Evolutionary conservation across 495 filamentous ascomycete genomes (phyloP), one percentile per base, ranked within the genome.

Genomic region (Daldinia bambusicola): DNA sequence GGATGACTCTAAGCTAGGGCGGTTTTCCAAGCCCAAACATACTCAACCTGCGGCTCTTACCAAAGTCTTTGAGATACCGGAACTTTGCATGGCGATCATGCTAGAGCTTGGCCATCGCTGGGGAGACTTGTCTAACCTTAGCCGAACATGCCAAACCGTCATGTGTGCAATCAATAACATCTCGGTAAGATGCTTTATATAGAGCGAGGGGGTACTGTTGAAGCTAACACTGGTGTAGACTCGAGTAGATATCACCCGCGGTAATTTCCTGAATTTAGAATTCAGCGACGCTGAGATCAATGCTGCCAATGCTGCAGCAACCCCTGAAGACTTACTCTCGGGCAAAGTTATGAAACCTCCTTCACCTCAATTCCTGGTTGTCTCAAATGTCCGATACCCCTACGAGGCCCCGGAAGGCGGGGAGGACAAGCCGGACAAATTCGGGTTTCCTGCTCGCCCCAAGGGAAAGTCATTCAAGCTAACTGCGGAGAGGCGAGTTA

Each of bases 111-210:
- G 67, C 0, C n/a, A 59, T 9, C 70, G 75, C 12, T 66, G 56
- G 41, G 73, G 58, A 5, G 75, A 77, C 22, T 40, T 77, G 7
- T 41, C 34, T 0, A 77, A 71, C 14, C 41, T 77, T 0, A 65
- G 61, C 7, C 66, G 64, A 0, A 56, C 67, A 1, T 77, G 66
- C 1, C 75, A 77, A 41, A 41, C 38, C 0, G 9, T 32, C 0
- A 51, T 72, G 56, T 68, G 36, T 30, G 59, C 64, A 1, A 41
- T 68, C 32, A 53, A 61, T n/a, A 1, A 37, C 0, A 8, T 37
- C 3, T 40, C 56, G 8, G 70, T 72, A 65, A 50, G 64, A 26
- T 31, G 6, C 22, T 2, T 9, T 2, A 14, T 1, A 37, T 20
- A 22, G 1, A 52, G 14, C 16, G 6, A 67, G 34, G n/a, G 4